Evolutionary conservation across 345 rosid species (phyloP), one percentile per base, ranked within the genome.

Genomic region (Melaleuca alternifolia): DNA sequence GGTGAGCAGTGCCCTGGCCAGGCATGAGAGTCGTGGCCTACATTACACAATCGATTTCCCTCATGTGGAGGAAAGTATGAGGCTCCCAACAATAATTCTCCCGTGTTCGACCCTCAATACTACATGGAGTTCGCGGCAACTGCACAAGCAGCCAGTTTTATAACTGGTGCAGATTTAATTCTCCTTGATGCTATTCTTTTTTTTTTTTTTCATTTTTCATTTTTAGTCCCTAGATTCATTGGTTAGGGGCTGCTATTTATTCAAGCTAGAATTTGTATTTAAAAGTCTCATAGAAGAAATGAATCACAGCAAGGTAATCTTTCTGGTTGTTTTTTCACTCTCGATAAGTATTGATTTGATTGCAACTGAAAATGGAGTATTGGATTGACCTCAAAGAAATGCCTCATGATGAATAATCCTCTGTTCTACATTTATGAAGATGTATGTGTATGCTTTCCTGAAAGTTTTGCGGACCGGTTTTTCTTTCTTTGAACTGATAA

Each of bases 11-110:
- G 99, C 99, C 6, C 92, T 95, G 44, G 89, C 99, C 0, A 93
- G 99, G 90, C 99, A 95, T 5, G 99, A 97, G 86, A 97, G 98
- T 92, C 98, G 99, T 0, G 99, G 99, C 28, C 97, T 96, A 85
- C 99, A 96, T 92, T 97, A 96, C 92, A 97, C 93, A 16, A 90
- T 87, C 18, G 99, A 97, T 91, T 97, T 92, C 88, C 99, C 99
- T 77, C 83, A 91, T 62, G 88, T 96, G 86, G 97, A 96, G 88
- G 99, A 97, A 89, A 97, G 96, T 84, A 93, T 92, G 93, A 92
- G 99, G 89, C 91, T 95, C 50, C 99, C 99, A 1, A 95, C 99
- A 2, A 88, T 97, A 53, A 97, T 97, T 37, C 91, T 95, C 61
- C 99, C 99, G 7, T 90, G 89, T 87, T 92, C 97, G 6, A 86